Evolutionary conservation across 345 rosid species (phyloP).

Genomic region (Ceriops decandra): DNA sequence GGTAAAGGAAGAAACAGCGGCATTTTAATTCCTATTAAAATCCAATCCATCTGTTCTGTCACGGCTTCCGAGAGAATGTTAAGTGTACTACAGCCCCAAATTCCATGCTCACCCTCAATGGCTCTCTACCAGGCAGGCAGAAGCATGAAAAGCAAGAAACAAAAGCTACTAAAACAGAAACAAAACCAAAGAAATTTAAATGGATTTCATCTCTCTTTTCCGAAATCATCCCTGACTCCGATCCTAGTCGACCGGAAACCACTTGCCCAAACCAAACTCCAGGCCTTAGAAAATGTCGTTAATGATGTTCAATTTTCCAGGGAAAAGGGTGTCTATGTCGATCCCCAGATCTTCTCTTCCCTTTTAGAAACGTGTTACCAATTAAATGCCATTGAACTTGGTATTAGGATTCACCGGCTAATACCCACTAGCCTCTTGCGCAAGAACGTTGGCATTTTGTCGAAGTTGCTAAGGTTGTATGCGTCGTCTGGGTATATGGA

Average conservation of each 20-base stretch:
- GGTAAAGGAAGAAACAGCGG: too few relatives aligned
- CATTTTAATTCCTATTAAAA: too few relatives aligned
- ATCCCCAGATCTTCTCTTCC: conserved; percentile 57
- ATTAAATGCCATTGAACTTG: conserved; percentile 49
- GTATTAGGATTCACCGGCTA: conserved; percentile 50
- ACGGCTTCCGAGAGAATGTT: conserved; percentile 21
- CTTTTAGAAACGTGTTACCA: conserved; percentile 66
- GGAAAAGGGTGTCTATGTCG: conserved; percentile 49
- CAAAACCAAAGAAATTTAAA: conserved; percentile 13
- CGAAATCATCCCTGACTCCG: conserved; percentile 56
- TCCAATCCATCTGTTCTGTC: neutral
- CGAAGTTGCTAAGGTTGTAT: conserved; percentile 62
- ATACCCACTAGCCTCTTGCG: conserved; percentile 52
- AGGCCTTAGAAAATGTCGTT: conserved; percentile 55
- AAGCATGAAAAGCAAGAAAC: conserved; percentile 36
- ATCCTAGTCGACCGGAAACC: conserved; percentile 35
- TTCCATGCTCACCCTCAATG: conserved; percentile 8
- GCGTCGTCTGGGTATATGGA: conserved; percentile 46
- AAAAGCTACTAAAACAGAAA: conserved; percentile 24
- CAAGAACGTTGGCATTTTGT: conserved; percentile 48
- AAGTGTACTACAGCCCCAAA: conserved; percentile 26
- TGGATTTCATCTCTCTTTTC: conserved; percentile 25
- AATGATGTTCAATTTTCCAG: conserved; percentile 55
- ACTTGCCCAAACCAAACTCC: conserved; percentile 39
- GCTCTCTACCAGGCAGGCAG: conserved; percentile 27